Evolutionary conservation across 1,139 yeast species (phyloP), one percentile per base, ranked within the genome.

Genomic region (Diutina rugosa): DNA sequence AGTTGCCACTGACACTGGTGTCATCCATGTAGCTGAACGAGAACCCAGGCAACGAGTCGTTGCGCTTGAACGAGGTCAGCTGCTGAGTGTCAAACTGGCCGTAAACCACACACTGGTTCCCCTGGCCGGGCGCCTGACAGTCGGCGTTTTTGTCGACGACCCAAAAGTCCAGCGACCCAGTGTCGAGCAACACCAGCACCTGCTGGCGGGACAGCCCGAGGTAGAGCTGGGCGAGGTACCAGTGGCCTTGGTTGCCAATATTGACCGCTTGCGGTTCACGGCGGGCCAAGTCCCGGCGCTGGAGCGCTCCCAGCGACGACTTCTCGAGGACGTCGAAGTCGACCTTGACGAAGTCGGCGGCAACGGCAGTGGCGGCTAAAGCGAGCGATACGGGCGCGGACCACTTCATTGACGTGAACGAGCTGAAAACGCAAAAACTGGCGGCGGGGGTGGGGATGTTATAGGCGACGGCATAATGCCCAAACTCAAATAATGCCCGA

Each of bases 1-100:
- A 49, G 9, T 8, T n/a, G 1, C 53, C 53, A 4, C 41, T 32
- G 10, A 49, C 53, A 21, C 32, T 49, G 21, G 53, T 49, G 6
- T 30, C 28, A 30, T 49, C 53, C 53, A 49, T 10, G 28, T 49
- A 49, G 21, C 18, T 32, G 14, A 28, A 49, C 3, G 44, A 29
- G 32, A 49, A 49, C 4, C 26, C 41, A 7, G 46, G 46, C n/a
- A 35, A 35, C 28, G 26, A 6, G n/a, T 38, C 32, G 35, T 49
- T 49, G 5, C 18, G 21, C 28, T 32, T 32, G 29, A 29, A 49
- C 29, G 45, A 32, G 8, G 41, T 12, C 53, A 16, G 21, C 29
- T 14, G 35, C 21, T 10, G 12, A 12, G 60, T 55, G 46, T 59
- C 56, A 29, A 47, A 59, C 48, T 48, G 32, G 4, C 58, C 61